Percentiles rank a stretch among this genome's conserved stretches.
Evolutionary conservation across 2,329 filamentous ascomycete genomes (phyloP).

Genomic region (Colletotrichum karsti): DNA sequence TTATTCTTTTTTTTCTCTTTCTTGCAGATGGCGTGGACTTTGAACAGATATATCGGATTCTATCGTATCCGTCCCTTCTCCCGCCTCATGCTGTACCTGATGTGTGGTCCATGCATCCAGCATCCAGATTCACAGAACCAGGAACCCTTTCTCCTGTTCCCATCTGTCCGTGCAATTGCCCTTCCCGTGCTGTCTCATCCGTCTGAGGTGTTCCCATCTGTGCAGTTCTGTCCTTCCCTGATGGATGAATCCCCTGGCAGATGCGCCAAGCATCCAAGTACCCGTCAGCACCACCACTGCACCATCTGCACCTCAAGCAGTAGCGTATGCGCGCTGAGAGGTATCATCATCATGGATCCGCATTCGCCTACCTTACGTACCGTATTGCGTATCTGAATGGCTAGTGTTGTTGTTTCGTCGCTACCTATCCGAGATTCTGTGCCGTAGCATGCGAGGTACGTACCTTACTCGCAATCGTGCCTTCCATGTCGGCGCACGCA

Average conservation of each 20-base stretch:
- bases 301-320: background rate
- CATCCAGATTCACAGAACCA: too few relatives aligned
- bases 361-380: too few relatives aligned
- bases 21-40: background rate
- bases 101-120: background rate
- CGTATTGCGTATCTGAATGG: too few relatives aligned
- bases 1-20: too few relatives aligned
- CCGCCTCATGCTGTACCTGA: background rate
- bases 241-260: background rate
- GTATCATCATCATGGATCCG: background rate
- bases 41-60: background rate
- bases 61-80: background rate
- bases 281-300: constrained; percentile 3
- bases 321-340: background rate
- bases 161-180: constrained; percentile 1
- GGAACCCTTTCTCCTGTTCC: background rate
- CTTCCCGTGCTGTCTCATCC: background rate
- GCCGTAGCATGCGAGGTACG: too few relatives aligned
- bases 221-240: background rate
- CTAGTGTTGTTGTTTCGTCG: too few relatives aligned
- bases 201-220: background rate
- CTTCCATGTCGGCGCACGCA: too few relatives aligned
- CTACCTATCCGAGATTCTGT: too few relatives aligned
- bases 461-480: too few relatives aligned
- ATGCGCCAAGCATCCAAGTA: constrained; percentile 1